A percentile compares a stretch with the other conserved stretches of the same genome.
These are phyloP conservation scores for Quercus wislizeni DNA, from an alignment of 306 rosid genomes.

Conservation along the genomic window DNA sequence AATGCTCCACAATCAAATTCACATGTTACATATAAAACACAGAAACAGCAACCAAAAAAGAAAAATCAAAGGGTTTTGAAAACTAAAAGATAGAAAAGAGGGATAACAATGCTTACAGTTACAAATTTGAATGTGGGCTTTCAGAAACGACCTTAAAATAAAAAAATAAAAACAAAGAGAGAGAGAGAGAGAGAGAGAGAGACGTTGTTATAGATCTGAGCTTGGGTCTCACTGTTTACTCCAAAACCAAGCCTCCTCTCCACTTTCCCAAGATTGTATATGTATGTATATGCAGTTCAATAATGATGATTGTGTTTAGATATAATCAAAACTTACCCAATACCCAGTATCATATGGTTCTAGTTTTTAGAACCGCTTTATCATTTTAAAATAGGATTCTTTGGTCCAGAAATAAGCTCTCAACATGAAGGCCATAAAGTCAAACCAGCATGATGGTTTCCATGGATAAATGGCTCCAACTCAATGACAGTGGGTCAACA, in stretches of 20 bases:
- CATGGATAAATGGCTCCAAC: slow-evolving; percentile 19
- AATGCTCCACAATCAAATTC: not conserved
- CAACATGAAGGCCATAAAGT: slow-evolving; percentile 49
- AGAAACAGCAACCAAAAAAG: not conserved
- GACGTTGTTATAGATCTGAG: slow-evolving; percentile 10
- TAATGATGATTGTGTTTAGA: no score
- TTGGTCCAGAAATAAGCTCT: slow-evolving; percentile 38
- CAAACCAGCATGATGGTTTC: slow-evolving; percentile 42
- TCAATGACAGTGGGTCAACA: slow-evolving; percentile 33
- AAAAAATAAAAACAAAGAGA: not conserved
- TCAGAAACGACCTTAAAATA: not conserved
- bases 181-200: not conserved
- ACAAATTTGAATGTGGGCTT: slow-evolving; percentile 18
- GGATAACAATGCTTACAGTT: slow-evolving; percentile 21
- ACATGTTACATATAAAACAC: not conserved
- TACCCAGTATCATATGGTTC: no score
- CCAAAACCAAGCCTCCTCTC: not conserved
- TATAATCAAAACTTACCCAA: no score
- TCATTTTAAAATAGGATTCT: slow-evolving; percentile 36
- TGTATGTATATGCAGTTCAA: not conserved
- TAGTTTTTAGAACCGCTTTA: no score
- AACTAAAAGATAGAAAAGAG: not conserved
- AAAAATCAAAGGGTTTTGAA: not conserved
- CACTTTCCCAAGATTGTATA: not conserved
- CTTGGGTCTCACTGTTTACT: not conserved